phyloP scores from a whole-genome alignment of 805 yeast genomes.

The Grigorovia jiainica region DNA sequence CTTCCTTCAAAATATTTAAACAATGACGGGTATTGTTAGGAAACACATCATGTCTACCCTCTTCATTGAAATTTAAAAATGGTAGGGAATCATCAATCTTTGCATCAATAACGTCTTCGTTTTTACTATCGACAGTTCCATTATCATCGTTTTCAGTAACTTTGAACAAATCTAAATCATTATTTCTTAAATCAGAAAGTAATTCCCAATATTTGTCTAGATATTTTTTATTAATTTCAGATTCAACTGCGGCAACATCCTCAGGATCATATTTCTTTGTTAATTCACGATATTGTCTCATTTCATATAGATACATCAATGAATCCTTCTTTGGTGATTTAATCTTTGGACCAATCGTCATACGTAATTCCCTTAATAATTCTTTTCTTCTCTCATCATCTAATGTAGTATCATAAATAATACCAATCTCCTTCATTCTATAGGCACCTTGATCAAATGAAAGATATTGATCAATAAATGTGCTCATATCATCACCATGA shows the following conservation, averaged over 20 bases:
- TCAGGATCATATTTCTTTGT: conserved; percentile 3
- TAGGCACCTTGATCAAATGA: conserved; percentile 17
- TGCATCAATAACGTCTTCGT: no score
- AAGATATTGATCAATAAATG: conserved; percentile 9
- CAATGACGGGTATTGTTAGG: no score
- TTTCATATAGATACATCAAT: conserved; percentile 14
- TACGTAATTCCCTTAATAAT: conserved; percentile 9
- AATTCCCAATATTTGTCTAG: conserved; percentile 10
- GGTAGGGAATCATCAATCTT: no score
- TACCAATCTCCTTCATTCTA: conserved; percentile 22
- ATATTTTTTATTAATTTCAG: conserved; percentile 5
- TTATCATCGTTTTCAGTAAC: no score
- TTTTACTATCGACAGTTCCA: no score
- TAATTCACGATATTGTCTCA: conserved; percentile 11
- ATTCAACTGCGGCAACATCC: conserved; percentile 1
- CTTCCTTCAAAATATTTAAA: no score
- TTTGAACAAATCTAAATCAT: conserved; percentile 8
- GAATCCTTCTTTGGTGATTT: conserved; percentile 24
- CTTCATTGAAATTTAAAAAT: no score
- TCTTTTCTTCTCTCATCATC: conserved; percentile 9
- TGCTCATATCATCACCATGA: conserved; percentile 10
- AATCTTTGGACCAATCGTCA: conserved; percentile 7
- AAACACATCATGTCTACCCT: no score
- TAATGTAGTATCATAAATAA: conserved; percentile 11
- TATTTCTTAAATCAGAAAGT: conserved; percentile 7